Evolutionary conservation across 164 flowering plant species (phyloP).

Genomic region (Litsea cubeba): DNA sequence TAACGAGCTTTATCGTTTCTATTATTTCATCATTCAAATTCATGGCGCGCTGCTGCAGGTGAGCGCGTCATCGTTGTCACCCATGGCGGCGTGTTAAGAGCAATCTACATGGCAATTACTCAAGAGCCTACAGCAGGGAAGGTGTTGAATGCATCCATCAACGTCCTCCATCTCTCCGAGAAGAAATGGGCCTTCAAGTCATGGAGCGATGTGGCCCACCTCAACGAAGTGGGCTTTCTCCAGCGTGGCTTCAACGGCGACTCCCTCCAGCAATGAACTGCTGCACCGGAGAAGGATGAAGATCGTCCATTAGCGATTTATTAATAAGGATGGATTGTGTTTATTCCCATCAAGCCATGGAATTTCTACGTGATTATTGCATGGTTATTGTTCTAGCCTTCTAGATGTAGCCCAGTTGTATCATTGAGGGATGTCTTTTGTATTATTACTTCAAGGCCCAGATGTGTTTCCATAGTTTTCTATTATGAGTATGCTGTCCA

Average conservation of each 20-base stretch:
- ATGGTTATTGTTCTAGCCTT: neutral
- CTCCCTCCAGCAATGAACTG: slow-evolving; percentile 3
- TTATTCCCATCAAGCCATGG: neutral
- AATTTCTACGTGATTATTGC: neutral
- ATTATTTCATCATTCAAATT: neutral
- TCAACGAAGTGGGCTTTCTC: slow-evolving; percentile 28
- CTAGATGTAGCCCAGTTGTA: too few species aligned
- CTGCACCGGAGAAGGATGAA: neutral
- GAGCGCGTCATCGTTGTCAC: slow-evolving; percentile 28
- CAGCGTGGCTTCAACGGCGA: slow-evolving; percentile 30
- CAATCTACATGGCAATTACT: slow-evolving; percentile 23
- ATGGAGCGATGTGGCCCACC: slow-evolving; percentile 31
- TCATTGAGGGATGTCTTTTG: too few species aligned
- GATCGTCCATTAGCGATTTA: neutral
- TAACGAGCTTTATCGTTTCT: neutral
- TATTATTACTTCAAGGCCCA: too few species aligned
- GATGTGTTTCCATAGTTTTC: too few species aligned
- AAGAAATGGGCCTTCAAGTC: slow-evolving; percentile 26
- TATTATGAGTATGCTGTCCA: too few species aligned
- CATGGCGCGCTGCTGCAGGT: slow-evolving; percentile 5
- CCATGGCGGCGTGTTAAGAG: slow-evolving; percentile 27
- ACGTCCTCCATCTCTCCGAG: slow-evolving; percentile 23
- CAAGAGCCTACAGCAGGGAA: slow-evolving; percentile 20
- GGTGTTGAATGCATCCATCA: slow-evolving; percentile 26
- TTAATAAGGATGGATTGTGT: neutral